Conservation (phyloP, 345 rosid genomes). For the Turnera subulata region DNA sequence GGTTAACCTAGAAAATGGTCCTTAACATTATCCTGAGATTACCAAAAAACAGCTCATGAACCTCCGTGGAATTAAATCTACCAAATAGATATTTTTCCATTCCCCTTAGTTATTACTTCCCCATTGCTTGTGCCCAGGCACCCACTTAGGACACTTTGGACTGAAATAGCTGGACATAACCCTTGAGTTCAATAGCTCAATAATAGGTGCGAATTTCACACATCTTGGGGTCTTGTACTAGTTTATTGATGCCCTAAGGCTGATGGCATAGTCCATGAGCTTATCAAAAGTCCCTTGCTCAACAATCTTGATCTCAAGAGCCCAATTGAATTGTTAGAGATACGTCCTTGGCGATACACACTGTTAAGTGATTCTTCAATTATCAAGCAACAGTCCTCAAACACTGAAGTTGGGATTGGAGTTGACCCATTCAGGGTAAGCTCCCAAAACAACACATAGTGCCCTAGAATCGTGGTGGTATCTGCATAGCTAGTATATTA, state of each 20-base stretch:
- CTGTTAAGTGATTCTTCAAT: conserved; percentile 91
- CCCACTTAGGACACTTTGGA: conserved; percentile 96
- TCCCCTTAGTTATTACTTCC: conserved; percentile 14
- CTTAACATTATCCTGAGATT: conserved; percentile 39
- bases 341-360: conserved; percentile 91
- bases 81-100: conserved; percentile 6
- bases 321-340: conserved; percentile 81
- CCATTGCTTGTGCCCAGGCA: conserved; percentile 91
- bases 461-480: conserved; percentile 71
- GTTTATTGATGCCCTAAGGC: conserved; percentile 87
- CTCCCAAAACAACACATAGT: conserved; percentile 92
- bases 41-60: conserved; percentile 33
- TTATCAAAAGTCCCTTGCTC: conserved; percentile 92
- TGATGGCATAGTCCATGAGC: conserved; percentile 94
- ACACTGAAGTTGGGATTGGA: conserved; percentile 84
- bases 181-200: conserved; percentile 86
- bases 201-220: conserved; percentile 83
- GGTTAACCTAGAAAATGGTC: conserved; percentile 31
- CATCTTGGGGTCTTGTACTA: conserved; percentile 98
- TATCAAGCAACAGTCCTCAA: conserved; percentile 86
- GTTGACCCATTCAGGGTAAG: conserved; percentile 56
- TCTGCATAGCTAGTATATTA: conserved; percentile 95
- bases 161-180: conserved; percentile 56
- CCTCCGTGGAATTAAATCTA: conserved; percentile 22
- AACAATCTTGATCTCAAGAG: conserved; percentile 86